A percentile compares a stretch with the other conserved stretches of the same genome.
These are phyloP conservation scores for Symbiotaphrina buchneri DNA, from an alignment of 495 filamentous ascomycete species.

Conservation along the genomic window DNA sequence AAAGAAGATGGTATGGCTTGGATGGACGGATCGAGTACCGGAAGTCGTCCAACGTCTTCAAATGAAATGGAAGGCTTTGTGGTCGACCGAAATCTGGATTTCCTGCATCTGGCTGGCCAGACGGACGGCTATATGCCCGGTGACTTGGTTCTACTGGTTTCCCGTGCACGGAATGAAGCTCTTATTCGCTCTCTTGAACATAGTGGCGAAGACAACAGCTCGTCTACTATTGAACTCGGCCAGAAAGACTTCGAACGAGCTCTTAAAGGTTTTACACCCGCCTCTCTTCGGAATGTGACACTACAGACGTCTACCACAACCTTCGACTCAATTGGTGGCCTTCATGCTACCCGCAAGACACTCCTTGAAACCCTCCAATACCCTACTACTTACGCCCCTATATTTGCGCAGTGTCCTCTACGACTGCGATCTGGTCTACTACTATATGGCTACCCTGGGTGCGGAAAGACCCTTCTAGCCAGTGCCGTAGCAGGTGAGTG, in stretches of 20 bases:
- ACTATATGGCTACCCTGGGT: conserved; percentile 86
- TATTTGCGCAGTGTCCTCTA: conserved; percentile 86
- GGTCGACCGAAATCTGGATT: conserved; percentile 56
- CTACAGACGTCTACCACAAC: conserved; percentile 74
- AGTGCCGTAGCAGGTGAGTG: conserved; percentile 90
- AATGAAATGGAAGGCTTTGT: conserved; percentile 34
- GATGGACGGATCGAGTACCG: conserved; percentile 38
- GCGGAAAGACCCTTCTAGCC: conserved; percentile 86
- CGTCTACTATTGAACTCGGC: conserved; percentile 34
- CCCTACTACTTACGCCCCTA: conserved; percentile 92
- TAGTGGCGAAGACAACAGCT: conserved; percentile 10
- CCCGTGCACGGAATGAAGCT: conserved; percentile 75
- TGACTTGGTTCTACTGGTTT: conserved; percentile 66
- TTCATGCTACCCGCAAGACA: conserved; percentile 62
- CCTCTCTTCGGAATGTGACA: conserved; percentile 81
- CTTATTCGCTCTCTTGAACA: conserved; percentile 45
- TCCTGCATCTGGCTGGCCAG: conserved; percentile 74
- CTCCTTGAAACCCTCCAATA: conserved; percentile 90
- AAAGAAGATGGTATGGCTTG: conserved; percentile 34
- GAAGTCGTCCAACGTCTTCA: conserved; percentile 21
- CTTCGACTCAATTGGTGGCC: conserved; percentile 76
- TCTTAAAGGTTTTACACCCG: conserved; percentile 78
- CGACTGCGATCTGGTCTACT: conserved; percentile 80
- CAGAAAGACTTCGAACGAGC: conserved; percentile 60
- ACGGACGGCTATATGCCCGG: conserved; percentile 97